Conservation (phyloP, 2,329 filamentous ascomycete species). For the Ophiostoma ulmi region DNA sequence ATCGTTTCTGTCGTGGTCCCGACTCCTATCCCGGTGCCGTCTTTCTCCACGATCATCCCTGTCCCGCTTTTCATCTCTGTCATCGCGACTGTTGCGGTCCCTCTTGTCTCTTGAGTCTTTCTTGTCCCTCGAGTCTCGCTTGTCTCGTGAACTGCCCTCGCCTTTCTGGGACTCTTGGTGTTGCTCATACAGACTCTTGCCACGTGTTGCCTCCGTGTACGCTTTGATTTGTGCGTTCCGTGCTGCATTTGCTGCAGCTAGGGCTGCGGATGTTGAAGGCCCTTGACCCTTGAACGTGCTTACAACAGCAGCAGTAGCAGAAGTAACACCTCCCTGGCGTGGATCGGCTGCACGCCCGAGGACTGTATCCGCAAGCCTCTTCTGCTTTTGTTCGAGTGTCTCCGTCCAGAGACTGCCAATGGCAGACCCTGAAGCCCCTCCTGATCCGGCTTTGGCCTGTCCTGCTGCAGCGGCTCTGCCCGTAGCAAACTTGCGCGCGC, state of each 20-base stretch:
- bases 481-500: constrained; percentile 76
- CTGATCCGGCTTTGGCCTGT: constrained; percentile 32
- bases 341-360: constrained; percentile 59
- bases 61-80: background rate
- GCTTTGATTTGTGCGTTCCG: constrained; percentile 44
- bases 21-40: background rate
- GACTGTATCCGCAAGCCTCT: constrained; percentile 73
- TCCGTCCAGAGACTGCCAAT: constrained; percentile 81
- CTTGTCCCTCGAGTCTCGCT: background rate
- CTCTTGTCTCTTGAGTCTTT: background rate
- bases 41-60: background rate
- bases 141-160: constrained; percentile 11
- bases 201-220: constrained; percentile 51
- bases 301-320: constrained; percentile 42
- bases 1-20: constrained; percentile 1
- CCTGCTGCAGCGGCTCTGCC: constrained; percentile 41
- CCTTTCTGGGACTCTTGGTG: constrained; percentile 42
- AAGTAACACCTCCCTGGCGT: constrained; percentile 36
- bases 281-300: background rate
- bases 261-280: constrained; percentile 32
- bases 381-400: constrained; percentile 80
- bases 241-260: constrained; percentile 54
- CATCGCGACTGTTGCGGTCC: background rate
- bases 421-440: constrained; percentile 30
- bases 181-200: constrained; percentile 56